Conservation (phyloP, 2,329 filamentous ascomycete genomes). For the Beauveria brongniartii region DNA sequence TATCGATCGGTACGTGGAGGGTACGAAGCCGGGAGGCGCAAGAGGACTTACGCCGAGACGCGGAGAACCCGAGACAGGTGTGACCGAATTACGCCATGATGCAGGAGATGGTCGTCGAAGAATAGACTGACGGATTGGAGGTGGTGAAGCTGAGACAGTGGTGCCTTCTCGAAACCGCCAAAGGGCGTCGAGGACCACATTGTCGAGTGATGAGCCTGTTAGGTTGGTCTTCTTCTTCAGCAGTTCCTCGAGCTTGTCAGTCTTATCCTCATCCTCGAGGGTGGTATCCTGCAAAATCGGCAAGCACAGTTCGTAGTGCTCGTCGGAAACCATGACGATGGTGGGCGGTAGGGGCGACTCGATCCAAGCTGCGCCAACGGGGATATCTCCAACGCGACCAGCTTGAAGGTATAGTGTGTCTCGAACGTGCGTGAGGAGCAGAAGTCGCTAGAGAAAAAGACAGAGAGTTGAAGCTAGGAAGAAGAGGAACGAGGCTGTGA, state of each 20-base stretch:
- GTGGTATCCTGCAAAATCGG: constrained; percentile 75
- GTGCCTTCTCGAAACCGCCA: constrained; percentile 73
- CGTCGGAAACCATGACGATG: constrained; percentile 75
- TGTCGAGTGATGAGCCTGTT: constrained; percentile 71
- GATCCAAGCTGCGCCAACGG: background rate
- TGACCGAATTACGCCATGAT: constrained; percentile 80
- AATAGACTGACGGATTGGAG: constrained; percentile 79
- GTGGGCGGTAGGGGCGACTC: background rate
- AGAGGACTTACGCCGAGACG: constrained; percentile 75
- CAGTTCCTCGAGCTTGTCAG: constrained; percentile 80
- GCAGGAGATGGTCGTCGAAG: constrained; percentile 87
- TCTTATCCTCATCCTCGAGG: constrained; percentile 91
- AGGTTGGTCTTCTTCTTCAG: constrained; percentile 71
- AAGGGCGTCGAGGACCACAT: constrained; percentile 80
- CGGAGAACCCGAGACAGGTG: constrained; percentile 75
- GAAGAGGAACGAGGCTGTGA: background rate
- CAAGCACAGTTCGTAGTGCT: constrained; percentile 84
- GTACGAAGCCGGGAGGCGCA: constrained; percentile 74
- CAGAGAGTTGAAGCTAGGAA: background rate
- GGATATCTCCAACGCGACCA: constrained; percentile 1
- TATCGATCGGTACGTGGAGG: constrained; percentile 65
- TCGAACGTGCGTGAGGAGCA: background rate
- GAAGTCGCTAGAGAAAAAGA: background rate
- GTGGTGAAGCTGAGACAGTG: constrained; percentile 62
- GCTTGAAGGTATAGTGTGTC: background rate